Conservation (phyloP, 371 early-diverging fungal species). For the Lichtheimia hyalospora region DNA sequence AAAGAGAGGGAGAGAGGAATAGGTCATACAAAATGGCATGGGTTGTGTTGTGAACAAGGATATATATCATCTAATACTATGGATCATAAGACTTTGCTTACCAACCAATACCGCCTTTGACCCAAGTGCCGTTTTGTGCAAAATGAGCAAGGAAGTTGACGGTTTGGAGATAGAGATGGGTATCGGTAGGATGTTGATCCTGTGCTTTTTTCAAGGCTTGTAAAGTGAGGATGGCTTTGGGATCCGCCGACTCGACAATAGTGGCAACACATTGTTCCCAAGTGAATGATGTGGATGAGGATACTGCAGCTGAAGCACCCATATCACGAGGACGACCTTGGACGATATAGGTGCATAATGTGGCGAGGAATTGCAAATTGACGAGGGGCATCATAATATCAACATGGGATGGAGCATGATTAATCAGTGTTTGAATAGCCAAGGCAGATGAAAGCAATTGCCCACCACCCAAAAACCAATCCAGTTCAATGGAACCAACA, state of each 20-base stretch:
- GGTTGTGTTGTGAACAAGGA: too few species aligned
- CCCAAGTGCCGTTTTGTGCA: conserved; percentile 13
- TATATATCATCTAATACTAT: too few species aligned
- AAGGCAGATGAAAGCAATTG: conserved; percentile 34
- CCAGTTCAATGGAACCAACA: conserved; percentile 10
- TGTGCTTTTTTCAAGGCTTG: conserved; percentile 21
- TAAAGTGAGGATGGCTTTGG: conserved; percentile 26
- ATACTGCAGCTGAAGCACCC: not conserved
- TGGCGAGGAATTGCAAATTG: conserved; percentile 30
- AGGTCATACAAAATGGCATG: too few species aligned
- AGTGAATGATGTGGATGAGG: conserved; percentile 1
- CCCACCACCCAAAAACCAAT: conserved; percentile 36
- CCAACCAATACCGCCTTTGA: conserved; percentile 11
- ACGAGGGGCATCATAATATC: conserved; percentile 15
- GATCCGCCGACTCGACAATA: conserved; percentile 26
- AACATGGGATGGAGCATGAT: conserved; percentile 2
- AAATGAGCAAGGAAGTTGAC: conserved; percentile 25
- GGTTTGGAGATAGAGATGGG: conserved; percentile 15
- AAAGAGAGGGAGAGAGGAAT: too few species aligned
- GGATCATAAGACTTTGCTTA: not conserved
- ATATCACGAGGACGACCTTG: conserved; percentile 27
- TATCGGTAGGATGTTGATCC: not conserved
- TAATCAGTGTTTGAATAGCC: conserved; percentile 26
- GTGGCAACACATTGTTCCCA: conserved; percentile 22
- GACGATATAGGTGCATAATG: conserved; percentile 36